Base-by-base conservation (phyloP, 2,329 filamentous ascomycete species). In the Stemphylium vesicarium region DNA sequence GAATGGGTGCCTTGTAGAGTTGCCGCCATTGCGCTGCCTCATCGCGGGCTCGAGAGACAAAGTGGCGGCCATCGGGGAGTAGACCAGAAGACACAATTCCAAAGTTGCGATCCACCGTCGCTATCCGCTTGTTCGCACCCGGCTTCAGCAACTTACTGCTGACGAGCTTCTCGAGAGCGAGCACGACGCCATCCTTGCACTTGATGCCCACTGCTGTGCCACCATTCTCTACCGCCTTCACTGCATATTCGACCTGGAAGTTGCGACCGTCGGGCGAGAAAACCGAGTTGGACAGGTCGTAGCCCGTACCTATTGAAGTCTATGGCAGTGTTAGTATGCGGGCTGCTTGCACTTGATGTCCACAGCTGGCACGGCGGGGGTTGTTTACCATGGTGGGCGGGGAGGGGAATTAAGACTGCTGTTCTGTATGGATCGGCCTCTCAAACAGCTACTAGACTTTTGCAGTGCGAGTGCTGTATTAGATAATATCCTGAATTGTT, bases 241-340 rank as follows among this genome's bases (percentile, higher is more conserved):
- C 90, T 66, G 95, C 95, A 78, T 99, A 99, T 84, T 99, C 95
- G 78, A 89, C 87, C 84, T 86, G 95, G 80, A 99, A 99, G 80
- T 99, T 99, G 70, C 95, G 91, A 75, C 95, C 95, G 81, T 99
- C 95, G 65, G 95, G 95, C 43, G 95, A 98, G 85, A 98, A 99
- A 83, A 98, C 96, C 74, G 95, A 98, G 86, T 99, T 99, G 77
- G 92, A 92, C 72, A 99, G 89, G 87, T 99, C 95, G 82, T 99
- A 99, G 75, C 95, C 95, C 73, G 95, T 99, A 76, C 95, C 95
- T 90, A 99, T 99, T 75, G 95, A 99, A 74, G 95, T 99, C 95
- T 99, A 50, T 32, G 44, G 20, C 59, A 51, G 59, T 6, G 57
- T 72, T 51, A 71, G 68, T 60, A 45, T 20, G 36, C 22, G 16